Base-by-base conservation (phyloP, 108 stramenopile genomes). In the Mediolabrus comicus region DNA sequence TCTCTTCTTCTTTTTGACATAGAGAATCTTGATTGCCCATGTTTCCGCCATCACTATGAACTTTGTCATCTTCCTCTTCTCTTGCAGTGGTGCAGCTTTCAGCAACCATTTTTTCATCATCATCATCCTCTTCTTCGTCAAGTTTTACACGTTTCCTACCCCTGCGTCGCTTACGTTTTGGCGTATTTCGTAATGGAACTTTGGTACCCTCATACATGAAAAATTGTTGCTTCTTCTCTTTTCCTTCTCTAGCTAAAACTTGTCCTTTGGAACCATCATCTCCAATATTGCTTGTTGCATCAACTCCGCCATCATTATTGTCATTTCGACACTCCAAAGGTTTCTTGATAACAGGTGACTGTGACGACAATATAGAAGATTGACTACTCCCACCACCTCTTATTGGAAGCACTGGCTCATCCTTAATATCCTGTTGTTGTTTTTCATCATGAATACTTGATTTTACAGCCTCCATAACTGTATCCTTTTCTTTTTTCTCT, bases 401-500 rank as follows among this genome's bases (percentile, higher is more conserved):
- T 11, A 55, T 16, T 2, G 13, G 26, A n/a, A n/a, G n/a, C n/a
- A n/a, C n/a, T n/a, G n/a, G n/a, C n/a, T n/a, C n/a, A n/a, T n/a
- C n/a, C n/a, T n/a, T n/a, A 14, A 55, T 31, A 27, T 14, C 24
- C 52, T 25, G 16, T 17, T 31, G 16, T 27, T 55, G 16, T 3
- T 55, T 31, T 27, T 55, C 53, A 12, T n/a, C 16, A 11, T 55
- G 12, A 12, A 31, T 55, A 31, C 28, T 55, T 13, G 53, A 13
- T 13, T 27, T 31, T 12, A 27, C 25, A 36, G 13, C 33, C 26
- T 72, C 51, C 34, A 39, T 51, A 0, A 63, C 27, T 27, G 17
- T 26, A 17, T 14, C 53, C 12, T 64, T 39, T 56, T 54, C 71
- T 2, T 38, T 52, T 11, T 63, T 63, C 14, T 57, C 32, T 53